phyloP scores from a whole-genome alignment of 2,329 filamentous ascomycete genomes.

The Lizonia empirigonia region DNA sequence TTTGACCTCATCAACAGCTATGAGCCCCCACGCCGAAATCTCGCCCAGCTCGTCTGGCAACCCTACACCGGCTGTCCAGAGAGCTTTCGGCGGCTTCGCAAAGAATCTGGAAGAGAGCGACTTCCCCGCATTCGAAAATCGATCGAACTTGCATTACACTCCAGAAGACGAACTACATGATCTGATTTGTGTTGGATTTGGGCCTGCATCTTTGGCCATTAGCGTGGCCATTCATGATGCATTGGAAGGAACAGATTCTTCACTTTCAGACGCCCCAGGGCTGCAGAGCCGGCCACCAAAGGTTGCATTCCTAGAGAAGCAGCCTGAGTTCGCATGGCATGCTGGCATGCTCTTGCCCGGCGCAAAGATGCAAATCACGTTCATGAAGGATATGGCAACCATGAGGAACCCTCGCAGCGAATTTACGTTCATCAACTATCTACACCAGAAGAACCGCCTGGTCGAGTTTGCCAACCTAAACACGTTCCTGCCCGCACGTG shows the following conservation, averaged over 20 bases:
- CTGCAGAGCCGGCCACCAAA: slow-evolving; percentile 61
- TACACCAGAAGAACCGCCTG: slow-evolving; percentile 79
- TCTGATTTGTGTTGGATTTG: slow-evolving; percentile 89
- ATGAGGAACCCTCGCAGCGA: slow-evolving; percentile 84
- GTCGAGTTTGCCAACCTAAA: slow-evolving; percentile 88
- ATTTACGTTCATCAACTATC: slow-evolving; percentile 96
- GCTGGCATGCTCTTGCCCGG: slow-evolving; percentile 93
- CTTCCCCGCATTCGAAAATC: slow-evolving; percentile 38
- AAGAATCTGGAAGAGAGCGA: slow-evolving; percentile 36
- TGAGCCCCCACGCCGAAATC: slow-evolving; percentile 46
- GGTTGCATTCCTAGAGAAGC: slow-evolving; percentile 86
- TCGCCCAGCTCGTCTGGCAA: slow-evolving; percentile 23
- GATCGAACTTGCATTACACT: slow-evolving; percentile 59
- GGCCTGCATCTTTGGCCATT: slow-evolving; percentile 86
- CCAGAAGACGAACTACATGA: slow-evolving; percentile 73
- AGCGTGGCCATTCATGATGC: slow-evolving; percentile 87
- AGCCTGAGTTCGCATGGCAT: slow-evolving; percentile 86
- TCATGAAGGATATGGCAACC: slow-evolving; percentile 93
- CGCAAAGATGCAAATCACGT: slow-evolving; percentile 96
- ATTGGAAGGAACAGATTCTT: slow-evolving; percentile 49
- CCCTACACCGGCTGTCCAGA: slow-evolving; percentile 29
- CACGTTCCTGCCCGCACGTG: slow-evolving; percentile 83
- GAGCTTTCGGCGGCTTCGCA: slow-evolving; percentile 38
- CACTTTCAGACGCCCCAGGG: slow-evolving; percentile 38
- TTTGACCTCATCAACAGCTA: slow-evolving; percentile 15